Evolutionary conservation across 768 basidiomycete species (phyloP), one percentile per base, ranked within the genome.

Genomic region (Lentinula aciculospora): DNA sequence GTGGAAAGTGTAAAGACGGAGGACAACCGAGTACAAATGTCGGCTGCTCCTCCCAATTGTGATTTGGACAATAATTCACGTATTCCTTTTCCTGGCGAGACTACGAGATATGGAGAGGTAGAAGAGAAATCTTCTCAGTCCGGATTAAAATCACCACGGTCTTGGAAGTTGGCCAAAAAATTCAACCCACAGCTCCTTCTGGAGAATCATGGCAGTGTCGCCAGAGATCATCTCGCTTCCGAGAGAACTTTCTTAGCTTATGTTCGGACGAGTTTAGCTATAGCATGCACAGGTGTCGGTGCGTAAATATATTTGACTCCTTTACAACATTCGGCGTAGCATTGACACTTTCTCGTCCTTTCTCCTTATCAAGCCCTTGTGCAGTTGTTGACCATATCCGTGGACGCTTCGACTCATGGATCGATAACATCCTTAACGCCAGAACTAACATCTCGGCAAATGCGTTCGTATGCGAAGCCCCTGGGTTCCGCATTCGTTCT

Each of bases 181-280:
- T 53, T 37, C 15, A 39, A 23, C 2, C 51, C 51, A 25, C 32
- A 25, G 12, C 51, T 53, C 6, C 19, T 53, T 17, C 69, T 86
- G 31, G 76, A 83, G 64, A 86, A 86, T 65, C 75, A 76, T 21
- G 84, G 84, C 8, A 84, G 79, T 61, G 82, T 83, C 2, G 84
- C 84, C 7, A 76, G 84, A 9, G 84, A 86, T 62, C 84, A 86
- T 62, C 71, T 86, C 0, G 84, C 84, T 2, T 81, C 77, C 15
- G 84, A 86, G 62, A 72, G 84, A 47, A 85, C 84, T 2, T 85
- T 82, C 63, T 69, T 86, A 36, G 83, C 84, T 12, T 86, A 85
- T 61, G 72, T 83, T 49, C 75, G 84, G n/a, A 86, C 84, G 2
- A 84, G 83, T 63, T 71, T 86, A 47, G 78, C 81, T 1, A 73